Evolutionary conservation across 202 grass and related monocot genomes (phyloP), one percentile per base, ranked within the genome.

Genomic region (Setaria viridis): DNA sequence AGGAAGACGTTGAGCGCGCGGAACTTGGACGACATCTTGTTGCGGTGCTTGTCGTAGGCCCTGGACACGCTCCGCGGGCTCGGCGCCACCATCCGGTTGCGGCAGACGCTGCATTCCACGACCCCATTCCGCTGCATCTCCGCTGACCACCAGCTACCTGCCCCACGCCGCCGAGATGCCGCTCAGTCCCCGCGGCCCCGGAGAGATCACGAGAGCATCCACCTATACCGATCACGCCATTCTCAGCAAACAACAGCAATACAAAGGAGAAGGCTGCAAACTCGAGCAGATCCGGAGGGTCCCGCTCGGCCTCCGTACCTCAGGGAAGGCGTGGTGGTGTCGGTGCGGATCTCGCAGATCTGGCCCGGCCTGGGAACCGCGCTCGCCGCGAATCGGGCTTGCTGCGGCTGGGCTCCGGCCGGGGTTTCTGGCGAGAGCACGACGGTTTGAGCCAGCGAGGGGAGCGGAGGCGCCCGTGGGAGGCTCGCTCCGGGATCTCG

Each of bases 1-100:
- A 97, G 91, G 78, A 97, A 72, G 79, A 97, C 72, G 20, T 94
- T 97, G 72, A 94, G 92, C 78, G 90, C 92, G 51, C 88, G 90
- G 84, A 86, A 80, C 76, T 94, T 97, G 45, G 95, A 91, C 13
- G 92, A 91, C 71, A 97, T 87, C 82, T 94, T 97, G 90, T 72
- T 90, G 63, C 89, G 91, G 84, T 97, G 95, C 88, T 92, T 97
- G 88, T 97, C 92, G 76, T 97, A 97, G 51, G 95, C 95, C 90
- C 87, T 93, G 59, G 95, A 97, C 65, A 97, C 82, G 69, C 90
- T 94, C 78, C 90, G 91, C 19, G 95, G 88, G 81, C 90, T 91
- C 65, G 92, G 90, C 80, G 83, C 92, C 80, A 89, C 84, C 85
- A 97, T 79, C 79, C 93, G 90, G 67, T 92, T 93, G 78, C 70